Conservation (phyloP, 179 eudicot genomes). For the Vitellaria paradoxa region DNA sequence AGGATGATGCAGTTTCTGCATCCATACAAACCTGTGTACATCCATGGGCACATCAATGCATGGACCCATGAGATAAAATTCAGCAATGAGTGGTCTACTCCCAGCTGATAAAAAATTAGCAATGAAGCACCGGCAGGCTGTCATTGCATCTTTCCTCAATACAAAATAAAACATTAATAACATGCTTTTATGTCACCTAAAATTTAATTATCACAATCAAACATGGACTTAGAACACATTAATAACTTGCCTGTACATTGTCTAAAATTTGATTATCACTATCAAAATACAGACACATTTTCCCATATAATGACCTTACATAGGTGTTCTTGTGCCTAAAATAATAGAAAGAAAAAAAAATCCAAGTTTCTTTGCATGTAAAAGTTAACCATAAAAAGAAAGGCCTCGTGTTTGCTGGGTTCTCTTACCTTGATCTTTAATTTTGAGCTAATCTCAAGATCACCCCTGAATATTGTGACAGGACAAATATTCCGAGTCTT, state of each 20-base stretch:
- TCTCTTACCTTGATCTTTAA: conserved; percentile 78
- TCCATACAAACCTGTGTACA: background rate
- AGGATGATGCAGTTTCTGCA: background rate
- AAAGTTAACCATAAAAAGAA: background rate
- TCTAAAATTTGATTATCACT: background rate
- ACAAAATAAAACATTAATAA: background rate
- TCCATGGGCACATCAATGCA: no score
- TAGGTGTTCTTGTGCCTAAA: background rate
- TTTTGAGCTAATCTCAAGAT: conserved; percentile 73
- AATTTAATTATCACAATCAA: background rate
- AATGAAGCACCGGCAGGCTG: background rate
- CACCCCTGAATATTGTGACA: conserved; percentile 90
- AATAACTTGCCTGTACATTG: background rate
- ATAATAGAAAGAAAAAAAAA: background rate
- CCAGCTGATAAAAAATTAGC: background rate
- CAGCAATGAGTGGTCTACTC: background rate
- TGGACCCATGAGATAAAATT: no score
- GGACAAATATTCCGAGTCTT: conserved; percentile 85
- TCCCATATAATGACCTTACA: background rate
- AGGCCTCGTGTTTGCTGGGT: background rate
- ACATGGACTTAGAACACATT: no score
- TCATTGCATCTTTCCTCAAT: background rate
- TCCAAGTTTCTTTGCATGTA: background rate
- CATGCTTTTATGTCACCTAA: background rate
- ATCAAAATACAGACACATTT: background rate